Conservation (phyloP, 495 filamentous ascomycete genomes). For the Podospora didyma region DNA sequence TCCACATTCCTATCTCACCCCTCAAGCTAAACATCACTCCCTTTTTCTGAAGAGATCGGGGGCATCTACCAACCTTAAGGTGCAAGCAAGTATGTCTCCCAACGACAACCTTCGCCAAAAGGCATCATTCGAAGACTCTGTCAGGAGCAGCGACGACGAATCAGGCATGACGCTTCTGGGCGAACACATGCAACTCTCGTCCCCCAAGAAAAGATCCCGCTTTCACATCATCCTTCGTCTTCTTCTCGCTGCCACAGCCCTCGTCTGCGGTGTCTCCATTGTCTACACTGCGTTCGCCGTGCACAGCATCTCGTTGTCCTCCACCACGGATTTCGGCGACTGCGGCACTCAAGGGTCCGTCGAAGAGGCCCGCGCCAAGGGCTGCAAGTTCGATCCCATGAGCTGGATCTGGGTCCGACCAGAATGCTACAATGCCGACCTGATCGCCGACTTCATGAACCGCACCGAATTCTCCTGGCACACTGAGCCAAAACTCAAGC, state of each 20-base stretch:
- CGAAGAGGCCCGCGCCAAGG: not conserved
- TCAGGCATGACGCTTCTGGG: not conserved
- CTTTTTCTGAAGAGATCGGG: too few species aligned
- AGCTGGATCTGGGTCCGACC: slow-evolving; percentile 1
- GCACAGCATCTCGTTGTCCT: not conserved
- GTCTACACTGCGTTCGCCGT: not conserved
- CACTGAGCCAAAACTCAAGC: not conserved
- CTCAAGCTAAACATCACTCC: too few species aligned
- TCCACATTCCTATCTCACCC: too few species aligned
- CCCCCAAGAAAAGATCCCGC: too few species aligned
- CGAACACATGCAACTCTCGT: not conserved
- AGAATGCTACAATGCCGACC: not conserved
- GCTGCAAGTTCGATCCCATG: slow-evolving; percentile 1
- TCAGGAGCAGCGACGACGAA: not conserved
- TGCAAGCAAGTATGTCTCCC: not conserved
- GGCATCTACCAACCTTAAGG: too few species aligned
- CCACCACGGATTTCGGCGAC: not conserved
- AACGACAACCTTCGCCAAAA: not conserved
- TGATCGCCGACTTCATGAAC: slow-evolving; percentile 1
- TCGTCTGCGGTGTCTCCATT: not conserved
- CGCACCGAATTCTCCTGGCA: slow-evolving; percentile 1
- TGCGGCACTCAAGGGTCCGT: not conserved
- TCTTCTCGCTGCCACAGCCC: not conserved
- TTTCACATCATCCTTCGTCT: not conserved
- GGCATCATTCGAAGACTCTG: not conserved